Percentiles rank a stretch among this genome's conserved stretches.
Evolutionary conservation across 495 filamentous ascomycete species (phyloP).

Genomic region (Astrocystis sublimbata): DNA sequence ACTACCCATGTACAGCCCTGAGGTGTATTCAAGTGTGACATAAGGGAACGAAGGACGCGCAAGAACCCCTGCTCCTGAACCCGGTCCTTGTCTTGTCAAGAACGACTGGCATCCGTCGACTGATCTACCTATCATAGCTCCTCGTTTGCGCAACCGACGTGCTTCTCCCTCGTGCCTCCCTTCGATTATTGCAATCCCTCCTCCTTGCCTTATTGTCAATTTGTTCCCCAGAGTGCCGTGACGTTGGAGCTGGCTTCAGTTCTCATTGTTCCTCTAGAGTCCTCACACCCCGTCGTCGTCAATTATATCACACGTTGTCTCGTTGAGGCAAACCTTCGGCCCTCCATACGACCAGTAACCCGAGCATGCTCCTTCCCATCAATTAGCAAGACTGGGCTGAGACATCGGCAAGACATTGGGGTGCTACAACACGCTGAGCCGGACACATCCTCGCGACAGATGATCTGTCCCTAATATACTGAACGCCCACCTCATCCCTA

Average conservation of each 20-base stretch:
- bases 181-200: neutral
- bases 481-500: neutral
- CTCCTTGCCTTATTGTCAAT: neutral
- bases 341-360: constrained; percentile 1
- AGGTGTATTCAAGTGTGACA: neutral
- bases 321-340: neutral
- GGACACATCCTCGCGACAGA: neutral
- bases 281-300: neutral
- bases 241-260: neutral
- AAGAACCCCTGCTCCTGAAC: neutral
- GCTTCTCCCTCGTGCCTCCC: neutral
- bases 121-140: neutral
- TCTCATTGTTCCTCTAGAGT: neutral
- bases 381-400: constrained; percentile 16
- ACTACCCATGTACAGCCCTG: neutral
- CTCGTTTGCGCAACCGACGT: constrained; percentile 5
- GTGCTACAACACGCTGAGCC: constrained; percentile 6
- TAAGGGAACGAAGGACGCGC: neutral
- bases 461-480: neutral
- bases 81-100: constrained; percentile 1
- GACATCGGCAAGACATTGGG: constrained; percentile 15
- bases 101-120: neutral
- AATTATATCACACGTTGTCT: neutral
- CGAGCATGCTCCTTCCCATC: neutral
- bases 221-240: neutral